Evolutionary conservation across 2,329 filamentous ascomycete species (phyloP).

Genomic region (Dactylellina haptotyla): DNA sequence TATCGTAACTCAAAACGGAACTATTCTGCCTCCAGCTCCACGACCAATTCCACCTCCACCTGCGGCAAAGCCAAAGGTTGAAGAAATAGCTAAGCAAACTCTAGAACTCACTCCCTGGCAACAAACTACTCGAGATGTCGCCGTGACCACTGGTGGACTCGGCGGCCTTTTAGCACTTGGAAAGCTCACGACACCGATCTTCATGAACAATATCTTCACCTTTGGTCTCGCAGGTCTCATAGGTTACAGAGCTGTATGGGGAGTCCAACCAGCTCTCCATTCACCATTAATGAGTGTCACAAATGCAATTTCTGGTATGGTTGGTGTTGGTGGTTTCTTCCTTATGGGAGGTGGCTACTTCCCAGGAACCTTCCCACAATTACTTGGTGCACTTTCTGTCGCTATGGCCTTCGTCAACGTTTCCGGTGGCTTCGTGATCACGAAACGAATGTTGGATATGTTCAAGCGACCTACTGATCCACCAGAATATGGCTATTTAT

Average conservation of each 20-base stretch:
- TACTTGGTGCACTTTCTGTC: constrained; percentile 80
- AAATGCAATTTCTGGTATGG: constrained; percentile 91
- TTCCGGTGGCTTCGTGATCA: constrained; percentile 88
- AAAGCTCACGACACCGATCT: constrained; percentile 81
- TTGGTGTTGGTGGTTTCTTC: constrained; percentile 87
- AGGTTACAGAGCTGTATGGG: constrained; percentile 89
- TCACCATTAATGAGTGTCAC: constrained; percentile 92
- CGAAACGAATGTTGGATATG: constrained; percentile 93
- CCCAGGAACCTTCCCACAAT: constrained; percentile 80
- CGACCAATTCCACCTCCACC: constrained; percentile 64
- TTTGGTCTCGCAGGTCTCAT: constrained; percentile 85
- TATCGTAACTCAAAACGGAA: constrained; percentile 81
- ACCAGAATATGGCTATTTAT: constrained; percentile 87
- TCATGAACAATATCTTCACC: constrained; percentile 88
- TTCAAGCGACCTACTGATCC: constrained; percentile 86
- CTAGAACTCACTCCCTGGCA: constrained; percentile 82
- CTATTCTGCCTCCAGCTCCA: constrained; percentile 70
- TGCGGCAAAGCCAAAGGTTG: constrained; percentile 62
- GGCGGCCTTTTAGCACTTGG: constrained; percentile 77
- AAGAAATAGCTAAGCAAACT: constrained; percentile 66
- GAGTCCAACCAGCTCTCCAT: constrained; percentile 82
- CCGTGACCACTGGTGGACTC: constrained; percentile 80
- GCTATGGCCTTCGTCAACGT: constrained; percentile 88
- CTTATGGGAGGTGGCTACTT: constrained; percentile 84
- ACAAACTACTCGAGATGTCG: constrained; percentile 79